Conservation (phyloP, 495 filamentous ascomycete species). For the Penicillium pancosmium region DNA sequence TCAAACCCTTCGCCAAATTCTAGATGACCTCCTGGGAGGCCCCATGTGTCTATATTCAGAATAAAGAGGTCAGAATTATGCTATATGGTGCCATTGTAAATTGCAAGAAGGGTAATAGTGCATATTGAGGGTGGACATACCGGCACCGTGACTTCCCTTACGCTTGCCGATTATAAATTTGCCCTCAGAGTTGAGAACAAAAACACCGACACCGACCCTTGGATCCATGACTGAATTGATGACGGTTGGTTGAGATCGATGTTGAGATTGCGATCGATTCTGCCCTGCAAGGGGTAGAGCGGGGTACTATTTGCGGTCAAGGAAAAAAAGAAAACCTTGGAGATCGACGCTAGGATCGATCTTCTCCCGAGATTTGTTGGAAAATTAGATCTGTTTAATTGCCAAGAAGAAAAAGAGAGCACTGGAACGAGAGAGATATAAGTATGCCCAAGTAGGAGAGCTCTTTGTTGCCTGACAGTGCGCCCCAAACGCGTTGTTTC, state of each 20-base stretch:
- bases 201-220: constrained; percentile 37
- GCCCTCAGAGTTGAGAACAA: constrained; percentile 31
- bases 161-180: constrained; percentile 39
- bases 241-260: neutral
- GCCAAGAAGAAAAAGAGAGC: too few relatives aligned
- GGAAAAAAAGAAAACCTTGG: neutral
- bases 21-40: constrained; percentile 70
- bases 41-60: constrained; percentile 52
- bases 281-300: neutral
- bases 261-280: neutral
- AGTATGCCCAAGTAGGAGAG: neutral
- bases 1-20: constrained; percentile 63
- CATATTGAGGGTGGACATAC: constrained; percentile 19
- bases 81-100: neutral
- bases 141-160: constrained; percentile 41
- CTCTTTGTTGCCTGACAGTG: neutral
- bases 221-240: constrained; percentile 18
- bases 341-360: neutral
- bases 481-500: neutral
- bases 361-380: neutral
- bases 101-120: neutral
- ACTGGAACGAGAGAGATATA: too few relatives aligned
- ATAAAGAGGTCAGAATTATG: neutral
- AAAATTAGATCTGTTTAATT: too few relatives aligned
- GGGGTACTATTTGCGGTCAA: neutral